Conservation (phyloP, 139 green algal species). For the Chlamydomonas urium region DNA sequence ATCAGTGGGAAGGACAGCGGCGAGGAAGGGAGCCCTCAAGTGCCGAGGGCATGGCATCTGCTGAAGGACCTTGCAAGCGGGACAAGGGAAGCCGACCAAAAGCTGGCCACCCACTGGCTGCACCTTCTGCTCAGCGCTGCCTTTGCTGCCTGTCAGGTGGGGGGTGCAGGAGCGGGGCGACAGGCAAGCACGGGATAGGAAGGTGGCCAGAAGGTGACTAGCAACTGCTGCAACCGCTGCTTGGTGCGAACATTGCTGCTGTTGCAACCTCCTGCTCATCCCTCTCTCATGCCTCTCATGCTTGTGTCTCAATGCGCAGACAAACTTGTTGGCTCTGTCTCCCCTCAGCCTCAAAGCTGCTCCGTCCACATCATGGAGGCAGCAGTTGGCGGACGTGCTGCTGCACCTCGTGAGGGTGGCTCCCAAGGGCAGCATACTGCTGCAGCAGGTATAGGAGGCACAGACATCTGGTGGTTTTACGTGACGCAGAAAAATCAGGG, state of each 20-base stretch:
- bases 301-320: not conserved
- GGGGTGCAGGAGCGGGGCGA: not conserved
- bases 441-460: slow-evolving; percentile 10
- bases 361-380: not conserved
- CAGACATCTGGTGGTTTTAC: too few relatives aligned
- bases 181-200: not conserved
- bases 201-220: too few relatives aligned
- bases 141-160: slow-evolving; percentile 10
- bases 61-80: not conserved
- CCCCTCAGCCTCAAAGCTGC: slow-evolving; percentile 1
- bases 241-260: not conserved
- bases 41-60: too few relatives aligned
- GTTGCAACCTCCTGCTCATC: slow-evolving; percentile 3
- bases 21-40: too few relatives aligned
- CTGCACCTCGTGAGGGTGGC: slow-evolving; percentile 1
- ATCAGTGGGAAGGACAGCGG: too few relatives aligned
- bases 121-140: slow-evolving; percentile 6
- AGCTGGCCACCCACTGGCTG: slow-evolving; percentile 5
- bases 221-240: not conserved
- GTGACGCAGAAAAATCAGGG: too few relatives aligned
- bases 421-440: not conserved
- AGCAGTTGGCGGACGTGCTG: slow-evolving; percentile 2
- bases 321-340: not conserved
- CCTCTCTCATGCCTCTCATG: not conserved
- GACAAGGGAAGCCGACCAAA: not conserved